Base-by-base conservation (phyloP, 1,284 basidiomycete species). In the Malassezia equina region DNA sequence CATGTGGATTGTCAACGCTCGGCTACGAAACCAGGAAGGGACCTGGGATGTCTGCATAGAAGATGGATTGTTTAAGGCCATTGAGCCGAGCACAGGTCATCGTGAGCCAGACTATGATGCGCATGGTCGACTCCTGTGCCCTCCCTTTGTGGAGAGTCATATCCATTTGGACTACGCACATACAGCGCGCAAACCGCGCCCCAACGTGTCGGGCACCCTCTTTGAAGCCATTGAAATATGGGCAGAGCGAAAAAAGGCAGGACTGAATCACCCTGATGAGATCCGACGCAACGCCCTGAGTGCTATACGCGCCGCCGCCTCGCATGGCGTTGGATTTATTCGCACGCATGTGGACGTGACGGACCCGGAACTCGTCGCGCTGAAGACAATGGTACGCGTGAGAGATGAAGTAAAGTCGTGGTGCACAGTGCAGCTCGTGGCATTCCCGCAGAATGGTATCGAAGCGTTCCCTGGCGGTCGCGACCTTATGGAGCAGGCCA, bases 181-280 rank as follows among this genome's bases (percentile, higher is more conserved):
- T 27, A 45, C 43, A 23, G 43, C 43, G 23, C 23, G 29, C 19
- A 32, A 31, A n/a, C 43, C 43, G 28, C 43, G 43, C 9, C 27
- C 43, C n/a, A 45, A 45, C 23, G 19, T 32, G 9, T 45, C 43
- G 3, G 43, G 43, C 19, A 45, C 43, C n/a, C 29, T 45, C 4
- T 45, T 45, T 12, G 43, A 45, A 15, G 43, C 43, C 2, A 45
- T 45, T 23, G 43, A 45, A 8, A 45, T 45, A 11, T 45, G 43
- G 43, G 43, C 43, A 9, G 43, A 45, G n/a, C 25, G 43, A 12
- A 45, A 45, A n/a, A 9, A 21, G 13, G 43, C 43, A 32, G 43
- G 43, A 7, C 12, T 45, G 43, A 45, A 45, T 19, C 7, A 45
- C 29, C 27, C 27, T 23, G 43, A 32, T n/a, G 43, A 45, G n/a